These are phyloP conservation scores for Ophiostoma triangulosporum DNA, from an alignment of 2,329 filamentous ascomycete species.

Conservation along the genomic window DNA sequence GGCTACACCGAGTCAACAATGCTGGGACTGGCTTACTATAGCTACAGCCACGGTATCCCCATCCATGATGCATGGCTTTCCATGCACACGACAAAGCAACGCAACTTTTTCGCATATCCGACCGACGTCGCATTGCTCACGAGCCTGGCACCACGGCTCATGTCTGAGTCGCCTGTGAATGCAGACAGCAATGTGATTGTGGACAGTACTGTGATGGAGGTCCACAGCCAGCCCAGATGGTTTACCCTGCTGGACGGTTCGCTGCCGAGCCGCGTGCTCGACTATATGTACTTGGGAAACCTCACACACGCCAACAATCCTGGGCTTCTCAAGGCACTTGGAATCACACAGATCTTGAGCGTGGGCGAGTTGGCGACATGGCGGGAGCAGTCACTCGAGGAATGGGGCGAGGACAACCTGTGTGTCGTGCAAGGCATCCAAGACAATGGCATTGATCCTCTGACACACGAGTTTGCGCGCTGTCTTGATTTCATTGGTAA, in stretches of 20 bases:
- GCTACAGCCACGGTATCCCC: slow-evolving; percentile 73
- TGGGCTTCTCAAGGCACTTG: slow-evolving; percentile 61
- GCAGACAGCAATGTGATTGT: slow-evolving; percentile 36
- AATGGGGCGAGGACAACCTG: slow-evolving; percentile 67
- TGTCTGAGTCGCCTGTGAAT: slow-evolving; percentile 52
- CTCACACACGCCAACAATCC: slow-evolving; percentile 89
- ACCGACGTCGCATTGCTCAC: slow-evolving; percentile 77
- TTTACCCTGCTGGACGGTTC: slow-evolving; percentile 75
- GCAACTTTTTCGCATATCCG: slow-evolving; percentile 94
- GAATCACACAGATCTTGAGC: slow-evolving; percentile 77
- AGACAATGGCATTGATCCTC: slow-evolving; percentile 89
- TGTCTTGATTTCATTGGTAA: slow-evolving; percentile 88
- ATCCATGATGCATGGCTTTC: slow-evolving; percentile 78
- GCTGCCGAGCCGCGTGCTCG: slow-evolving; percentile 73
- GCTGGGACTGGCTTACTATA: slow-evolving; percentile 80
- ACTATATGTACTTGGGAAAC: slow-evolving; percentile 95
- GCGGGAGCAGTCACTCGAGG: slow-evolving; percentile 54
- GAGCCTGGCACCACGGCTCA: slow-evolving; percentile 59
- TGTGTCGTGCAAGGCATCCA: slow-evolving; percentile 76
- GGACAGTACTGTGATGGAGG: slow-evolving; percentile 37
- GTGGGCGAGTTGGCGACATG: slow-evolving; percentile 83
- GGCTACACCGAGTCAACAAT: slow-evolving; percentile 93
- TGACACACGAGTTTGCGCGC: slow-evolving; percentile 71
- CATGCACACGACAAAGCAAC: slow-evolving; percentile 63
- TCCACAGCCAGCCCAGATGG: slow-evolving; percentile 60